These are phyloP conservation scores for Ailanthus altissimus DNA, from an alignment of 345 rosid genomes.

Conservation along the genomic window DNA sequence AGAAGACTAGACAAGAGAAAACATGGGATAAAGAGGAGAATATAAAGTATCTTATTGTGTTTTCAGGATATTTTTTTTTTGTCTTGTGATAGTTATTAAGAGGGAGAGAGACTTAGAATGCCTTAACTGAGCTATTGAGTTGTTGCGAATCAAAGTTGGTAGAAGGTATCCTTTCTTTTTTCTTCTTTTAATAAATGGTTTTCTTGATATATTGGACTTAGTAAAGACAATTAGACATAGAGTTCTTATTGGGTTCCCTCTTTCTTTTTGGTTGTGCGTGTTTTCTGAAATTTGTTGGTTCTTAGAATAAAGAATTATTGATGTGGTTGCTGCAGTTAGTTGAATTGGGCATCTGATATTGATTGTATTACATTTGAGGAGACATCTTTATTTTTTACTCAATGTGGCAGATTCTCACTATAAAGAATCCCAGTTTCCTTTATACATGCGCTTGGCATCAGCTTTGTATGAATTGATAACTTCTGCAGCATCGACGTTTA, in stretches of 20 bases:
- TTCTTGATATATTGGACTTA: background rate
- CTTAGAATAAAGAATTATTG: background rate
- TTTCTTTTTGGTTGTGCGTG: background rate
- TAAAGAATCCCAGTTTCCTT: constrained; percentile 32
- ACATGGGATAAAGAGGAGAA: too few species aligned
- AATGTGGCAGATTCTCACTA: constrained; percentile 19
- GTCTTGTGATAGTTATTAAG: background rate
- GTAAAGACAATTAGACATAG: background rate
- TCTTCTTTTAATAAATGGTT: background rate
- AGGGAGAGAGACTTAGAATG: background rate
- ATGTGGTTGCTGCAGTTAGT: background rate
- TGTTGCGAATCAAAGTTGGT: background rate
- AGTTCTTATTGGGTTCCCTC: background rate
- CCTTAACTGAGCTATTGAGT: background rate
- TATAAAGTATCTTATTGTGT: too few species aligned
- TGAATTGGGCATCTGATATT: background rate
- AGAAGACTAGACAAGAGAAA: too few species aligned
- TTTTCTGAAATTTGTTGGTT: too few species aligned
- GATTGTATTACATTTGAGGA: background rate
- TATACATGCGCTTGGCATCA: constrained; percentile 48
- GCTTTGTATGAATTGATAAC: constrained; percentile 43
- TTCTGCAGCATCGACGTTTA: constrained; percentile 22
- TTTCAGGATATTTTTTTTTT: background rate
- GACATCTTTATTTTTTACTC: constrained; percentile 1
- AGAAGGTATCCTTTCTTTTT: too few species aligned